These are phyloP conservation scores for Coelastrella sp. DNA, from an alignment of 139 green algal genomes.

Conservation along the genomic window DNA sequence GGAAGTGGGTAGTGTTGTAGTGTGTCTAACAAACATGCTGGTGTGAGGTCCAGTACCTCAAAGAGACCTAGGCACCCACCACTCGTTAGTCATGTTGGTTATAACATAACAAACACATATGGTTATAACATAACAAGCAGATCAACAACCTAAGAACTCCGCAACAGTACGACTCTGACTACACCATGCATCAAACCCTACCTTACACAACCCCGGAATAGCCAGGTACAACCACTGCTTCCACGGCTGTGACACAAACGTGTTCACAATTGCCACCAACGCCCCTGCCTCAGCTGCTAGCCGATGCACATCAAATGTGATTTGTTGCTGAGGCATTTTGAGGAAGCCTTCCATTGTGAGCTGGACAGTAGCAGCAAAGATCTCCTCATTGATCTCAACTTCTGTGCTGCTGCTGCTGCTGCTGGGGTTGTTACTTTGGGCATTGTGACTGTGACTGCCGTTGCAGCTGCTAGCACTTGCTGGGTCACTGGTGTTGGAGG, in stretches of 20 bases:
- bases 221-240: slow-evolving; percentile 36
- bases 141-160: not conserved
- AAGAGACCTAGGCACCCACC: too few species aligned
- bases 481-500: not conserved
- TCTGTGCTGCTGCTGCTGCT: slow-evolving; percentile 20
- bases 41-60: too few species aligned
- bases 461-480: not conserved
- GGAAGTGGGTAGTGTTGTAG: too few species aligned
- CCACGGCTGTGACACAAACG: slow-evolving; percentile 41
- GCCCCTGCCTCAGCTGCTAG: not conserved
- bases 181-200: not conserved
- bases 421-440: not conserved
- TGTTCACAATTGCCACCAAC: slow-evolving; percentile 36
- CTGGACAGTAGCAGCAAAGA: slow-evolving; percentile 42
- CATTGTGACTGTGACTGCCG: not conserved
- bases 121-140: not conserved
- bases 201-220: slow-evolving; percentile 20
- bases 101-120: not conserved
- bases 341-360: slow-evolving; percentile 29
- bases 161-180: not conserved
- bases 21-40: too few species aligned
- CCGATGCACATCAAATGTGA: slow-evolving; percentile 14
- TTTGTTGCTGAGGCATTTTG: not conserved
- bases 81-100: too few species aligned
- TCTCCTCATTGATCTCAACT: slow-evolving; percentile 26